Base-by-base conservation (phyloP, 208 protist species). In the Histomonas meleagridis region DNA sequence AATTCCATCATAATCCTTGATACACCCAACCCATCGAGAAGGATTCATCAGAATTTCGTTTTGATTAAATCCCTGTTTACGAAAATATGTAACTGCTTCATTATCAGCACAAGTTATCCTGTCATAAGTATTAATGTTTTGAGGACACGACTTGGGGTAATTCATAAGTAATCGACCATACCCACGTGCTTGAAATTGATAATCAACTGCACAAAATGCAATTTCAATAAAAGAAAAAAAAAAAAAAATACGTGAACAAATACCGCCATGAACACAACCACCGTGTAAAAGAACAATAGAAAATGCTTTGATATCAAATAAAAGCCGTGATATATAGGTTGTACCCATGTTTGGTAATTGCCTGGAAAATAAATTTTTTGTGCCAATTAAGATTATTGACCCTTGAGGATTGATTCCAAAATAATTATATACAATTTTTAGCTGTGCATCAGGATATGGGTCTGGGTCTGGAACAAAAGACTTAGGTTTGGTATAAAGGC, bases 61-160 rank as follows among this genome's bases (percentile, higher is more conserved):
- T 76, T 92, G 93, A 10, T 86, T 79, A 55, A 94, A 94, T 49
- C 93, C 95, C 92, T 97, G 96, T 91, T 97, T 97, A 62, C 95
- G 94, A 91, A 97, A 97, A 91, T 96, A 97, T n/a, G 95, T 96
- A 70, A 97, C 95, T 1, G 96, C 96, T 91, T 94, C 95, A 81
- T 97, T 97, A 94, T 97, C 96, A 0, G 96, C 96, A 92, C 96
- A 97, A 0, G 96, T 97, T 16, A 97, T 92, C 23, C 97, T 95
- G 86, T 95, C 94, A 28, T 94, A 93, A 21, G 96, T 92, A 26
- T 91, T 90, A 5, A 92, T 62, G 26, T 62, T 93, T 92, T 95
- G 95, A 14, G 91, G 46, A 43, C 90, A 57, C 40, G 95, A 92
- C 93, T 96, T 97, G n/a, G 96, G 69, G 60, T 95, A 92, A 91